Evolutionary conservation across 2,329 filamentous ascomycete species (phyloP).

Genomic region (Xylaria polymorpha): DNA sequence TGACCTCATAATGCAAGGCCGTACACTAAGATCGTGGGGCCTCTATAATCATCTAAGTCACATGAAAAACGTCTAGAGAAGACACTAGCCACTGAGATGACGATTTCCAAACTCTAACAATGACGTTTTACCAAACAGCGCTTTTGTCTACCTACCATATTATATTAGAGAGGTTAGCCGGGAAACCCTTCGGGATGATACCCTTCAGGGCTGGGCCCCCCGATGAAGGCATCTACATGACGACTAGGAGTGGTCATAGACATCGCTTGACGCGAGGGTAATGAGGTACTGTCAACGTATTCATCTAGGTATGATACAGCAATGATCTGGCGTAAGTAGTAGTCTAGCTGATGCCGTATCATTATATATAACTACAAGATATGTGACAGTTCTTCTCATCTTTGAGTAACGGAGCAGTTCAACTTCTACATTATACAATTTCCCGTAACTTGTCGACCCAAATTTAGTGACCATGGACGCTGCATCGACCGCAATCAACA

Average conservation of each 20-base stretch:
- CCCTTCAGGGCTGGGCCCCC: background rate
- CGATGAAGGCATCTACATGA: slow-evolving; percentile 3
- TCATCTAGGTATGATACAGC: background rate
- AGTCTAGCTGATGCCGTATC: background rate
- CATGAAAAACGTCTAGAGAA: background rate
- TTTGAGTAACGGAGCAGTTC: background rate
- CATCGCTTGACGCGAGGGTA: background rate
- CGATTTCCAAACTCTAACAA: background rate
- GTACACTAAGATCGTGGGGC: background rate
- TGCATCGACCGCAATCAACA: slow-evolving; percentile 33
- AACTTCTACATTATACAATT: background rate
- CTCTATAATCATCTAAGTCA: background rate
- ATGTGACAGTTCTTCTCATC: background rate
- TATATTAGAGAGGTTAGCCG: background rate
- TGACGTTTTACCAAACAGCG: background rate
- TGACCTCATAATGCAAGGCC: slow-evolving; percentile 3
- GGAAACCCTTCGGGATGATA: no score
- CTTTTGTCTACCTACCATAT: background rate
- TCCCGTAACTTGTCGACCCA: background rate
- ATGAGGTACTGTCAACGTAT: background rate
- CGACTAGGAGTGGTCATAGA: slow-evolving; percentile 3
- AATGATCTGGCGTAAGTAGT: background rate
- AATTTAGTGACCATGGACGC: slow-evolving; percentile 27
- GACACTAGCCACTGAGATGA: background rate
- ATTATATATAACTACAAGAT: background rate